A percentile compares a stretch with the other conserved stretches of the same genome.
Evolutionary conservation across 176 grass and related monocot species (phyloP).

Genomic region (Urochloa ruziziensis): DNA sequence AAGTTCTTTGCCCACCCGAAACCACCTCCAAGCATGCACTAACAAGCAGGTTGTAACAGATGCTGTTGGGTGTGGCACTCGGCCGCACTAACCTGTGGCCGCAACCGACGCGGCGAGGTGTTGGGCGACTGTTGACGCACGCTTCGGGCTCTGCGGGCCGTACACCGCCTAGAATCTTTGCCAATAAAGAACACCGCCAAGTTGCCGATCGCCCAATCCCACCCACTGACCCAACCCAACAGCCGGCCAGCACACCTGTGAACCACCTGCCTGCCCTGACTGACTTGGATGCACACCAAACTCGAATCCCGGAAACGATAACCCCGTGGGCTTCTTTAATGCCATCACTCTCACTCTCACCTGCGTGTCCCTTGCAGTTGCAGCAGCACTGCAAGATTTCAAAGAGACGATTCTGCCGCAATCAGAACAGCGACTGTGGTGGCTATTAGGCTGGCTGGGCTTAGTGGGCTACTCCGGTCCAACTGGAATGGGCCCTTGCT

Average conservation of each 20-base stretch:
- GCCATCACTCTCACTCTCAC: neutral
- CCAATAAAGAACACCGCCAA: constrained; percentile 17
- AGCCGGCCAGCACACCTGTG: neutral
- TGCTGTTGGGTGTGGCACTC: neutral
- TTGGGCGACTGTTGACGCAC: neutral
- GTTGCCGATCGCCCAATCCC: neutral
- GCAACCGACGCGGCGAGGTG: neutral
- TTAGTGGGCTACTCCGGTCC: neutral
- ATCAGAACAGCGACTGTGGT: neutral
- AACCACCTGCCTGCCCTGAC: neutral
- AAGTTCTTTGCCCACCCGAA: neutral
- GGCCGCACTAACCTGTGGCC: neutral
- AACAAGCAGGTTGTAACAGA: neutral
- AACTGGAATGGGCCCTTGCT: neutral
- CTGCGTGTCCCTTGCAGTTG: neutral
- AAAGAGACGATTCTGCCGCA: neutral
- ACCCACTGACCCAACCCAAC: neutral
- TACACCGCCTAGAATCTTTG: constrained; percentile 25
- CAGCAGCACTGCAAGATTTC: neutral
- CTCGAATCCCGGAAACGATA: constrained; percentile 8
- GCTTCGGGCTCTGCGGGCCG: neutral
- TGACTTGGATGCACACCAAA: constrained; percentile 17
- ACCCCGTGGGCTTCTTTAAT: constrained; percentile 35
- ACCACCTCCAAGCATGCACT: neutral
- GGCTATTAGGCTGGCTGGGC: neutral